A percentile compares a stretch with the other conserved stretches of the same genome.
Evolutionary conservation across 2,329 filamentous ascomycete species (phyloP).

Genomic region (Cephalotrichum gorgonifer): DNA sequence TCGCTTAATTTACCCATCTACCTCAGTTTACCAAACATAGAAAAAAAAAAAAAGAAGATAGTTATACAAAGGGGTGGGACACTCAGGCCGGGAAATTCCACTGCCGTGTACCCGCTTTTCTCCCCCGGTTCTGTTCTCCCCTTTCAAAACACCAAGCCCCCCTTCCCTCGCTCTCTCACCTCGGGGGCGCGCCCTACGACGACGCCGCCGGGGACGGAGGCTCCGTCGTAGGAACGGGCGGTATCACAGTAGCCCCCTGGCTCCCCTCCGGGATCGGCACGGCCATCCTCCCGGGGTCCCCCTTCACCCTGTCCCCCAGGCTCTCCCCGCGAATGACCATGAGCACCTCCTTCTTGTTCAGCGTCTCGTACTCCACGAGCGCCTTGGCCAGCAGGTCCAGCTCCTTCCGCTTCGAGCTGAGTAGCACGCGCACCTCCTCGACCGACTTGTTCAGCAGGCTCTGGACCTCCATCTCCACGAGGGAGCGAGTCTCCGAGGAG

Average conservation of each 20-base stretch:
- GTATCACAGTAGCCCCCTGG: background rate
- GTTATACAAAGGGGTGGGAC: no score
- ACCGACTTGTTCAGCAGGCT: conserved; percentile 74
- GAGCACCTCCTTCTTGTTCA: conserved; percentile 81
- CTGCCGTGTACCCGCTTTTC: no score
- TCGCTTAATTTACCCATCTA: no score
- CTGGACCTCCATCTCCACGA: conserved; percentile 84
- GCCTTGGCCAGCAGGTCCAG: conserved; percentile 82
- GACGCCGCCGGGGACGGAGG: background rate
- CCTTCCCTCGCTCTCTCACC: no score
- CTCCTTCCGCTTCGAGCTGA: conserved; percentile 69
- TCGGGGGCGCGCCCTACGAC: background rate
- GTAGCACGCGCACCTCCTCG: conserved; percentile 58
- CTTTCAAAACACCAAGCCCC: no score
- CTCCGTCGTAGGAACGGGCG: background rate
- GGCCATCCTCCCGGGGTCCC: conserved; percentile 4
- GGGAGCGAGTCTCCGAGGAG: conserved; percentile 74
- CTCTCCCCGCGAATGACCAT: conserved; percentile 82
- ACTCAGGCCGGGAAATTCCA: no score
- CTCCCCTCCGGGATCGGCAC: conserved; percentile 6
- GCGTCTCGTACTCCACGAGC: conserved; percentile 86
- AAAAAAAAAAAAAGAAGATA: no score
- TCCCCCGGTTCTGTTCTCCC: no score
- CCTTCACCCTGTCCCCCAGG: conserved; percentile 26
- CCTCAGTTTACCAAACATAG: no score